These are phyloP conservation scores for Boletus fagicola DNA, from an alignment of 768 basidiomycete genomes.

Conservation along the genomic window DNA sequence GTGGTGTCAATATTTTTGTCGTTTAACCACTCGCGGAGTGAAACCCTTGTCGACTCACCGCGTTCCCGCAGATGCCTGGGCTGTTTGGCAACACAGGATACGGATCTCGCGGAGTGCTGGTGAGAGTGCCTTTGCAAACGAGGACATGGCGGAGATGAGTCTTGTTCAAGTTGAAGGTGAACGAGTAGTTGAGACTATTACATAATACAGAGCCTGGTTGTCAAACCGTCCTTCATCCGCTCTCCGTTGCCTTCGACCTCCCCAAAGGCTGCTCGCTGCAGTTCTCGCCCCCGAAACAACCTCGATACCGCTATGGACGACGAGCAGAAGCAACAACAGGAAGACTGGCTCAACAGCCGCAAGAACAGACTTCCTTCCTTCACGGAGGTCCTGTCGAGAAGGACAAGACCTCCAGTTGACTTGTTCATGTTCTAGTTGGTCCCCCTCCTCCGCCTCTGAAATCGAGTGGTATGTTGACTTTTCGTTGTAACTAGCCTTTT, in stretches of 20 bases:
- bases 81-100: conserved; percentile 75
- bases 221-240: background rate
- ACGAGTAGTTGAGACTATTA: conserved; percentile 18
- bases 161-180: background rate
- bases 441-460: background rate
- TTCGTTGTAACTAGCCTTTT: conserved; percentile 62
- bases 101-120: conserved; percentile 80
- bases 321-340: conserved; percentile 52
- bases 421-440: conserved; percentile 99
- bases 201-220: conserved; percentile 24
- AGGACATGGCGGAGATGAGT: conserved; percentile 45
- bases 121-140: conserved; percentile 71
- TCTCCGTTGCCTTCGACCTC: conserved; percentile 22
- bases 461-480: conserved; percentile 4
- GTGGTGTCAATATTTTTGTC: background rate
- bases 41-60: conserved; percentile 47
- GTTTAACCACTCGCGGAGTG: background rate
- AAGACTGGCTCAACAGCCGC: conserved; percentile 72
- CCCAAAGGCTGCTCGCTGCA: conserved; percentile 17
- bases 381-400: conserved; percentile 85
- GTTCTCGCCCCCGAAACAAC: conserved; percentile 7
- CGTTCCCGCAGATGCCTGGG: conserved; percentile 73
- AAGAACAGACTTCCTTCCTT: conserved; percentile 82
- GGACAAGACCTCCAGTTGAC: conserved; percentile 93
- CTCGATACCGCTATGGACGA: conserved; percentile 44